phyloP scores from a whole-genome alignment of 2,329 filamentous ascomycete species.

The Fusarium sp. region DNA sequence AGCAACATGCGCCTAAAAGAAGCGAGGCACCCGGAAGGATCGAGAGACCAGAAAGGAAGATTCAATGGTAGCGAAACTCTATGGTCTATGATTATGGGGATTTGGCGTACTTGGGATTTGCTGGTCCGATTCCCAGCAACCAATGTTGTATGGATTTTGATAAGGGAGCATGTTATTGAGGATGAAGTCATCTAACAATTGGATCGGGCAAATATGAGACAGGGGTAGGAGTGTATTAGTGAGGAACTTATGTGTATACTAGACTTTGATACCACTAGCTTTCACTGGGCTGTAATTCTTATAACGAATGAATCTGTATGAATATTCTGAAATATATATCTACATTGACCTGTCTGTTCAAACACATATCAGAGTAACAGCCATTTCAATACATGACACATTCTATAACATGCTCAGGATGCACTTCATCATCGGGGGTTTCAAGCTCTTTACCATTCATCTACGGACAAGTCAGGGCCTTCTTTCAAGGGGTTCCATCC shows the following conservation, averaged over 20 bases:
- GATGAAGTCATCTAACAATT: neutral
- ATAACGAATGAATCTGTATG: neutral
- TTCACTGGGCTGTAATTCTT: neutral
- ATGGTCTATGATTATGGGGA: too few species aligned
- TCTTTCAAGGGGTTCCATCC: neutral
- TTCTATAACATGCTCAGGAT: too few species aligned
- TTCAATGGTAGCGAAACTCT: neutral
- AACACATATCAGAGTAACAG: neutral
- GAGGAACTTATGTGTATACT: slow-evolving; percentile 3
- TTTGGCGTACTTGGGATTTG: neutral
- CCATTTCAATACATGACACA: neutral
- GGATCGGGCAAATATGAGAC: too few species aligned
- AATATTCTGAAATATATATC: neutral
- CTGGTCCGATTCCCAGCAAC: neutral
- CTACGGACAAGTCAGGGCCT: neutral
- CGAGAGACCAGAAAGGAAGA: neutral
- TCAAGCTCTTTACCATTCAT: neutral
- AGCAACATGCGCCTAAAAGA: slow-evolving; percentile 5
- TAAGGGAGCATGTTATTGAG: neutral
- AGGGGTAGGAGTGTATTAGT: neutral
- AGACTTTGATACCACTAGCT: slow-evolving; percentile 8
- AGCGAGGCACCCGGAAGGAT: neutral
- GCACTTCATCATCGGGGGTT: too few species aligned
- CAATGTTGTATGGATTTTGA: neutral
- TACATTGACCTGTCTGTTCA: neutral